Percentiles rank a stretch among this genome's conserved stretches.
These are phyloP conservation scores for Dichomitus squalens DNA, from an alignment of 1,284 basidiomycete genomes.

Conservation along the genomic window DNA sequence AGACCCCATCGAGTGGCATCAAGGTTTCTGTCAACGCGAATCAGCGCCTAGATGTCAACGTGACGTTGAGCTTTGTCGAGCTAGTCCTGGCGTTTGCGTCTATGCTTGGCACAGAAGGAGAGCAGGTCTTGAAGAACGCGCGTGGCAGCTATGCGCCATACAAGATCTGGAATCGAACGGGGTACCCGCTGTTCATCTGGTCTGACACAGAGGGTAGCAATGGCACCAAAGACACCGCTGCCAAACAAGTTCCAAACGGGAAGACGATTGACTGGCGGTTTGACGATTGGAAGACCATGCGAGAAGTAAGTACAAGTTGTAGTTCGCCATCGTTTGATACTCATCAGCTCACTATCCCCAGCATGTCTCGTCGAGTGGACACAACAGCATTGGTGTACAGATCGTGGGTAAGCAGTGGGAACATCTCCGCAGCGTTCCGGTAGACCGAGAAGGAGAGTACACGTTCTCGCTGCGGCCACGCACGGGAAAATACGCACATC, in stretches of 20 bases:
- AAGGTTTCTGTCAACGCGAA: conserved; percentile 73
- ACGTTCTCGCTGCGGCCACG: conserved; percentile 86
- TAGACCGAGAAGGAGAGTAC: conserved; percentile 94
- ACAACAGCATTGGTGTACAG: conserved; percentile 84
- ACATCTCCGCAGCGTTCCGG: conserved; percentile 84
- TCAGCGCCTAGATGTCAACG: conserved; percentile 89
- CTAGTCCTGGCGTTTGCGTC: conserved; percentile 77
- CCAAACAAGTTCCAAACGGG: conserved; percentile 69
- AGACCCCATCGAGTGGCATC: conserved; percentile 55
- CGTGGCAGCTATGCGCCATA: conserved; percentile 94
- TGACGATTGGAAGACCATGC: conserved; percentile 93
- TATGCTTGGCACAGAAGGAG: conserved; percentile 76
- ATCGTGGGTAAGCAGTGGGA: conserved; percentile 93
- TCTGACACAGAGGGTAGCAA: conserved; percentile 66
- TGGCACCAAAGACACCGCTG: conserved; percentile 46
- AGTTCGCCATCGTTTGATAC: neutral
- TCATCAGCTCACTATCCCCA: conserved; percentile 32
- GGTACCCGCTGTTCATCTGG: conserved; percentile 82
- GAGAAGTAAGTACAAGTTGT: conserved; percentile 82
- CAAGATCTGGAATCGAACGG: conserved; percentile 90
- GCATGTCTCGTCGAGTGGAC: conserved; percentile 80
- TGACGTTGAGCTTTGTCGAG: conserved; percentile 92
- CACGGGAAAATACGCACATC: conserved; percentile 74
- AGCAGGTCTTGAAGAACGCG: conserved; percentile 69
- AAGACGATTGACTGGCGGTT: conserved; percentile 94